Base-by-base conservation (phyloP, 1,139 yeast species). In the Yamadazyma siamensis region DNA sequence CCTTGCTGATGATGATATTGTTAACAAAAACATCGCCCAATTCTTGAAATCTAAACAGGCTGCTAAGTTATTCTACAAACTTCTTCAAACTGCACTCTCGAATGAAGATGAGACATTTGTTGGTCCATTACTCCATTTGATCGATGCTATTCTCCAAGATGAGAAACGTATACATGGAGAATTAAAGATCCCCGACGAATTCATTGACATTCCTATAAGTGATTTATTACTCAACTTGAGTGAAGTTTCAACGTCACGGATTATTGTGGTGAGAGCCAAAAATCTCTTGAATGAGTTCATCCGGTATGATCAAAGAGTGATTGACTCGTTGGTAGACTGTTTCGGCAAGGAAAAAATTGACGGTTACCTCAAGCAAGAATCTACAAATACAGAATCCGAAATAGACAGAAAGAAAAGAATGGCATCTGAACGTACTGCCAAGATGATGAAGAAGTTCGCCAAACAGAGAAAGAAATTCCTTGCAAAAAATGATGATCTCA, bases 101-200 rank as follows among this genome's bases (percentile, higher is more conserved):
- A 47, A 61, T 1, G 67, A 69, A n/a, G 72, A 73, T 32, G 77
- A 75, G 28, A 59, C 75, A 0, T 80, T 61, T 44, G 53, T 80
- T 27, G 73, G 77, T 10, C 78, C 75, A 29, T 49, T 79, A n/a
- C 62, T 83, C 26, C 91, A 82, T 46, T 62, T 82, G 34, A 41
- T 81, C 3, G 87, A 82, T 57, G 89, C 83, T 3, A 62, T 79
- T 4, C 50, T 82, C 16, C 38, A 68, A 13, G 87, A 82, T 49
- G 75, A 74, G 38, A 78, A 71, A 37, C 35, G 49, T 2, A 40
- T 65, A 2, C 51, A 63, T 39, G 77, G 77, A 0, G 39, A 51
- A 7, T 43, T 47, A 3, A 52, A 54, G 35, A 54, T 75, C 13
- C 63, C 74, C 26, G 62, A 65, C 13, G 49, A 60, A n/a, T 77